A percentile compares a stretch with the other conserved stretches of the same genome.
These are phyloP conservation scores for Penicillium sp. DNA, from an alignment of 2,329 filamentous ascomycete species.

Conservation along the genomic window DNA sequence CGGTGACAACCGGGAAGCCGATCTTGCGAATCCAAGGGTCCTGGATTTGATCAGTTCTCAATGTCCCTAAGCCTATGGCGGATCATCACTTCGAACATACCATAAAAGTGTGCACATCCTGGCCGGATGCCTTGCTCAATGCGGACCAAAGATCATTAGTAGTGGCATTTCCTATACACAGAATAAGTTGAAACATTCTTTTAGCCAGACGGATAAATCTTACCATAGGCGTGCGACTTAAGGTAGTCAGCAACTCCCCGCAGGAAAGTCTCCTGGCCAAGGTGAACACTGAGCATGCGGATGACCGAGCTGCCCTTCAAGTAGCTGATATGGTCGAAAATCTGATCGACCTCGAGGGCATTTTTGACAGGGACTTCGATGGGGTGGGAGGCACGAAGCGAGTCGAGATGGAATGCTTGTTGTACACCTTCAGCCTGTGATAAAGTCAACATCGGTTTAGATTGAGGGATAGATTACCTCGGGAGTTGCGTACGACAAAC, in stretches of 20 bases:
- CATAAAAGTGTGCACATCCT: slow-evolving; percentile 87
- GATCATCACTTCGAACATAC: slow-evolving; percentile 32
- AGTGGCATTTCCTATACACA: slow-evolving; percentile 67
- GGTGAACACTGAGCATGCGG: slow-evolving; percentile 89
- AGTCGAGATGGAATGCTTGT: slow-evolving; percentile 85
- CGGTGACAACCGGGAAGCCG: slow-evolving; percentile 86
- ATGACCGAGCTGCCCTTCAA: slow-evolving; percentile 95
- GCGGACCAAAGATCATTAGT: slow-evolving; percentile 91
- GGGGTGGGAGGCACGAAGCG: slow-evolving; percentile 86
- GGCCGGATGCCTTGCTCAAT: slow-evolving; percentile 80
- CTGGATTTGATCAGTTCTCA: slow-evolving; percentile 28
- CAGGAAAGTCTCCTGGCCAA: slow-evolving; percentile 85
- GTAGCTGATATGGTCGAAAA: slow-evolving; percentile 96
- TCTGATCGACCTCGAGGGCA: slow-evolving; percentile 94
- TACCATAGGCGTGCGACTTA: slow-evolving; percentile 81
- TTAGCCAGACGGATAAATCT: slow-evolving; percentile 1
- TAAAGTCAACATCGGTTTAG: slow-evolving; percentile 40
- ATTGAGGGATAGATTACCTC: slow-evolving; percentile 51
- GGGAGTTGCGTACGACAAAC: slow-evolving; percentile 72
- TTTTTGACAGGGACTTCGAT: slow-evolving; percentile 95
- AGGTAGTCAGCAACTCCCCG: slow-evolving; percentile 89
- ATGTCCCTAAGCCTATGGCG: background rate
- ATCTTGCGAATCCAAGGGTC: slow-evolving; percentile 94
- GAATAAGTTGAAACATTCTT: slow-evolving; percentile 4
- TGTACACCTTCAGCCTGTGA: slow-evolving; percentile 82